Evolutionary conservation across 306 rosid genomes (phyloP).

Genomic region (Begonia fuchsioides): DNA sequence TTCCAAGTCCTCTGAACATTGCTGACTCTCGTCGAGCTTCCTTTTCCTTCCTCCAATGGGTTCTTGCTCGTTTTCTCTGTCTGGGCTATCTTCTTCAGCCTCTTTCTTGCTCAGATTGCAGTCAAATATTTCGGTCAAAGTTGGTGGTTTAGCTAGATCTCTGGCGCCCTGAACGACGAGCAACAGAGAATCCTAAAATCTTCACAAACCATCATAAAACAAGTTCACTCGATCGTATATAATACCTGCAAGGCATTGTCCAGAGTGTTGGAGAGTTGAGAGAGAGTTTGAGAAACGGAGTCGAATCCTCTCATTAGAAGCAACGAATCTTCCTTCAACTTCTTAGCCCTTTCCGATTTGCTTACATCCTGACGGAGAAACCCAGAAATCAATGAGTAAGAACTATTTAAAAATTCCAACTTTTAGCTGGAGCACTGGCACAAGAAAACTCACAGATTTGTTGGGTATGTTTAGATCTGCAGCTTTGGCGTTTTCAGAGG

Average conservation of each 20-base stretch:
- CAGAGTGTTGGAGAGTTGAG: slow-evolving; percentile 60
- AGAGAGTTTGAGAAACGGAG: slow-evolving; percentile 55
- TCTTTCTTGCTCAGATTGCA: slow-evolving; percentile 25
- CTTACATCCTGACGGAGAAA: slow-evolving; percentile 16
- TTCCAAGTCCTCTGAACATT: slow-evolving; percentile 31
- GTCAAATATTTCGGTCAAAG: slow-evolving; percentile 61
- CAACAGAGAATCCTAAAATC: slow-evolving; percentile 2
- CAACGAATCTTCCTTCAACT: slow-evolving; percentile 53
- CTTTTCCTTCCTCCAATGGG: slow-evolving; percentile 52
- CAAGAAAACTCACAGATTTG: slow-evolving; percentile 14
- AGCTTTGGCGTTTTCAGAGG: not conserved
- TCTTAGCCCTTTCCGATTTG: slow-evolving; percentile 17
- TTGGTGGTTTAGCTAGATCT: slow-evolving; percentile 69
- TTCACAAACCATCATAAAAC: not conserved
- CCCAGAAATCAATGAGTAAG: slow-evolving; percentile 6
- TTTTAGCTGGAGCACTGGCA: not conserved
- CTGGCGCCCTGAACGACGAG: slow-evolving; percentile 45
- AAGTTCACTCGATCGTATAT: not conserved
- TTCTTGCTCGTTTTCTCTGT: slow-evolving; percentile 19
- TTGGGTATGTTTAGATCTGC: slow-evolving; percentile 7
- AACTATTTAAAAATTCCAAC: not conserved
- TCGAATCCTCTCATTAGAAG: slow-evolving; percentile 81
- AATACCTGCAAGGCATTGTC: slow-evolving; percentile 73
- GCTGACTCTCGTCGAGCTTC: slow-evolving; percentile 32
- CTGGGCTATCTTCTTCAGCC: slow-evolving; percentile 23